A percentile compares a stretch with the other conserved stretches of the same genome.
phyloP scores from a whole-genome alignment of 1,139 yeast genomes.

The Suhomyces bokatorum region DNA sequence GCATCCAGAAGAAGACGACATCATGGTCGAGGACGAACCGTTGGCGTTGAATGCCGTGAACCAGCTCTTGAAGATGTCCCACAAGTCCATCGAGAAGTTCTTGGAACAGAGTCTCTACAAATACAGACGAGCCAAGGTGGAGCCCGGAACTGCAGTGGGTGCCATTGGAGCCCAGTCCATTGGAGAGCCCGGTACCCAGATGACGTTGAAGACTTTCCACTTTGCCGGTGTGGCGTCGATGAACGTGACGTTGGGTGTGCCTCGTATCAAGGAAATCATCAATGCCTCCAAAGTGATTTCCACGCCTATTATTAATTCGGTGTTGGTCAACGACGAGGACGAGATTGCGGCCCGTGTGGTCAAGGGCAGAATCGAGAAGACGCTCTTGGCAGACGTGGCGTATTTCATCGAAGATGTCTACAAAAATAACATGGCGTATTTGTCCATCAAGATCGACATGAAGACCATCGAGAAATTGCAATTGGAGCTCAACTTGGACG shows the following conservation, averaged over 20 bases:
- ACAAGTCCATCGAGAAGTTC: slow-evolving; percentile 61
- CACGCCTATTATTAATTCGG: slow-evolving; percentile 95
- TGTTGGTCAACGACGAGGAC: slow-evolving; percentile 87
- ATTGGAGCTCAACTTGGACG: slow-evolving; percentile 81
- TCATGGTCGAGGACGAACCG: slow-evolving; percentile 51
- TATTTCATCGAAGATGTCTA: slow-evolving; percentile 92
- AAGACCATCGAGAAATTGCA: slow-evolving; percentile 86
- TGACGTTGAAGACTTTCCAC: slow-evolving; percentile 98
- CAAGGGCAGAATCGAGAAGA: slow-evolving; percentile 95
- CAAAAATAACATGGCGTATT: slow-evolving; percentile 72
- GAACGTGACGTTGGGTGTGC: slow-evolving; percentile 98
- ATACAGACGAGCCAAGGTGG: slow-evolving; percentile 88
- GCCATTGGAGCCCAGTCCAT: slow-evolving; percentile 99
- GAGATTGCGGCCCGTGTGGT: slow-evolving; percentile 99
- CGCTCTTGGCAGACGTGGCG: slow-evolving; percentile 81
- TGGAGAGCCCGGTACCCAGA: slow-evolving; percentile 99
- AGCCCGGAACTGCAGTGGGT: slow-evolving; percentile 99
- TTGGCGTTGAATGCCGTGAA: slow-evolving; percentile 52
- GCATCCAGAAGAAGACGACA: slow-evolving; percentile 46
- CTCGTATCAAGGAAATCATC: slow-evolving; percentile 97
- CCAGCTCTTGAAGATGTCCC: slow-evolving; percentile 74
- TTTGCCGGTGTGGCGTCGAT: slow-evolving; percentile 99
- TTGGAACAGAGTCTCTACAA: slow-evolving; percentile 76
- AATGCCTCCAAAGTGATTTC: slow-evolving; percentile 95
- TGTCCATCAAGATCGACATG: slow-evolving; percentile 80